phyloP scores from a whole-genome alignment of 345 rosid species.

The Sonneratia caseolaris region DNA sequence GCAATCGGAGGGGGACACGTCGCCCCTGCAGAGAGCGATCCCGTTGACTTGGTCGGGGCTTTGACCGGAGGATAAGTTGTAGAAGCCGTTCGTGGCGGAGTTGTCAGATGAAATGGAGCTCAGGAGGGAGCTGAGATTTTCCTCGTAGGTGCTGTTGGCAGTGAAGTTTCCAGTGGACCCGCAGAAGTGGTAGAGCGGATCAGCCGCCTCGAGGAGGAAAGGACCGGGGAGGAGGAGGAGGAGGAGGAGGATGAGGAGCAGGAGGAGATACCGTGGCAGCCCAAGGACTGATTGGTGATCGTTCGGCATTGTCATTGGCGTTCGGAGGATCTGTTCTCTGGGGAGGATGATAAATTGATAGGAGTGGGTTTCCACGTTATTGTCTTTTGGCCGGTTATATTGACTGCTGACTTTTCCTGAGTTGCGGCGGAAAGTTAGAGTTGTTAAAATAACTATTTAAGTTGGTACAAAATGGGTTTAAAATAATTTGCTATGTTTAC shows the following conservation, averaged over 20 bases:
- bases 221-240: neutral
- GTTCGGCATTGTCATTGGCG: neutral
- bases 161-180: slow-evolving; percentile 23
- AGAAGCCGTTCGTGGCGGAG: slow-evolving; percentile 19
- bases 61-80: slow-evolving; percentile 29
- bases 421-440: no score
- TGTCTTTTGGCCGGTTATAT: no score
- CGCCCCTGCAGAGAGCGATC: slow-evolving; percentile 36
- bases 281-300: neutral
- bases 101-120: slow-evolving; percentile 23
- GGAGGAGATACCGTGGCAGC: neutral
- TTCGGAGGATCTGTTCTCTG: neutral
- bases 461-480: no score
- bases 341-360: neutral
- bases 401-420: no score
- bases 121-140: slow-evolving; percentile 32
- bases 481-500: no score
- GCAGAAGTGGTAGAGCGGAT: neutral
- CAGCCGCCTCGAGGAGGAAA: neutral
- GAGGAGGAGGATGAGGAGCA: neutral
- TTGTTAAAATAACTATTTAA: no score
- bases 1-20: slow-evolving; percentile 20
- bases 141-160: slow-evolving; percentile 24
- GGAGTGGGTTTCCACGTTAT: neutral
- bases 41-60: slow-evolving; percentile 24